Percentiles rank a stretch among this genome's conserved stretches.
Evolutionary conservation across 2,329 filamentous ascomycete genomes (phyloP).

Genomic region (Neopestalotiopsis clavispora): DNA sequence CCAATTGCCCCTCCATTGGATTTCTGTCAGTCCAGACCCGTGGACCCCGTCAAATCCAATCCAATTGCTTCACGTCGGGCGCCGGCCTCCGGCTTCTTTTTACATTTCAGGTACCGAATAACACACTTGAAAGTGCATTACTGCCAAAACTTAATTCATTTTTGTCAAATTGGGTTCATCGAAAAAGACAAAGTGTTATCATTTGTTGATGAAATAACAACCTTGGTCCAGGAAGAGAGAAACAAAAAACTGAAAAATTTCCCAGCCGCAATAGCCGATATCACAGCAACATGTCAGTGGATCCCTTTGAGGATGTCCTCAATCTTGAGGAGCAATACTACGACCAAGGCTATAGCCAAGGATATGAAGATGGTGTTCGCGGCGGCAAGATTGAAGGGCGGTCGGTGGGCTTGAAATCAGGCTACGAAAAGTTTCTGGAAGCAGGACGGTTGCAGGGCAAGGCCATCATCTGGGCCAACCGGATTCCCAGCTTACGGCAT

Average conservation of each 20-base stretch:
- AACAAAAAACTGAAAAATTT: not conserved
- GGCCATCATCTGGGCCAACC: conserved; percentile 82
- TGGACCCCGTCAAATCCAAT: not conserved
- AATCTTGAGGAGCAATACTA: conserved; percentile 75
- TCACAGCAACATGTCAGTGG: conserved; percentile 28
- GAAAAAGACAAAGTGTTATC: not conserved
- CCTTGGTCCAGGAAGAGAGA: not conserved
- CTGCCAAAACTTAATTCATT: not conserved
- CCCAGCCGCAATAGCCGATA: not conserved
- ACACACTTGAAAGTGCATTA: not conserved
- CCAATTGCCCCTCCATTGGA: conserved; percentile 2
- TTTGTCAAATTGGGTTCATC: not conserved
- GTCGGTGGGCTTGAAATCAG: conserved; percentile 87
- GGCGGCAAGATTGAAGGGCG: conserved; percentile 88
- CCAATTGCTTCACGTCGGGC: not conserved
- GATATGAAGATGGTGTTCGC: conserved; percentile 73
- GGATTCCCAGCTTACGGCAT: conserved; percentile 36
- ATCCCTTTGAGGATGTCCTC: conserved; percentile 62
- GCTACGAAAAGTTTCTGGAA: conserved; percentile 89
- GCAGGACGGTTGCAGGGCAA: conserved; percentile 80
- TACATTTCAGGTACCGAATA: not conserved
- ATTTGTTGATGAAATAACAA: not conserved
- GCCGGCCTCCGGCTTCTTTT: not conserved
- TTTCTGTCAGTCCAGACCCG: not conserved
- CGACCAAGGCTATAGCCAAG: conserved; percentile 78